These are phyloP conservation scores for Chalciporus chontae DNA, from an alignment of 768 basidiomycete species.

Conservation along the genomic window DNA sequence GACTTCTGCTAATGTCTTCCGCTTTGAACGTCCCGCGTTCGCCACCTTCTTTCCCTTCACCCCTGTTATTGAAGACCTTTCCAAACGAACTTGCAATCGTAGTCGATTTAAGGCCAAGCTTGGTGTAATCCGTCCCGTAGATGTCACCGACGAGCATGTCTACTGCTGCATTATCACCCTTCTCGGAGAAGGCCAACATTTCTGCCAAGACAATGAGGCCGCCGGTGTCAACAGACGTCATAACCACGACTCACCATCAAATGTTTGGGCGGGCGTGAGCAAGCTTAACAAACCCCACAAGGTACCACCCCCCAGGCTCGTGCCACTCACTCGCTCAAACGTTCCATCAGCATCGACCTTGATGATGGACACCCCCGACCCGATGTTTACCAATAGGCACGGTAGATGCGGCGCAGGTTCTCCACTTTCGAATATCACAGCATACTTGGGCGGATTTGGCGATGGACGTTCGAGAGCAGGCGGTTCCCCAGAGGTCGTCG, in stretches of 20 bases:
- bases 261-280: conserved; percentile 90
- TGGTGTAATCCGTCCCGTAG: conserved; percentile 95
- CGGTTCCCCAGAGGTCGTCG: conserved; percentile 7
- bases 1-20: conserved; percentile 91
- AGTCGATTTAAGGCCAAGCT: conserved; percentile 93
- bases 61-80: conserved; percentile 92
- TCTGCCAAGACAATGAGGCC: conserved; percentile 47
- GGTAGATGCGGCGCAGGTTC: conserved; percentile 86
- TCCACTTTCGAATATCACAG: conserved; percentile 81
- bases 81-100: conserved; percentile 99
- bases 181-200: conserved; percentile 92
- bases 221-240: neutral
- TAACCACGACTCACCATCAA: conserved; percentile 76
- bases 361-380: conserved; percentile 96
- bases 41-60: conserved; percentile 29
- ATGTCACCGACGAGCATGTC: conserved; percentile 99
- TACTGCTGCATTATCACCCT: conserved; percentile 88
- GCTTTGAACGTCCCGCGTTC: conserved; percentile 76
- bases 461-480: conserved; percentile 72
- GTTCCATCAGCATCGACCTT: conserved; percentile 93
- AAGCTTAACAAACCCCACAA: conserved; percentile 94
- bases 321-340: conserved; percentile 96
- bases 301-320: conserved; percentile 95
- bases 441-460: conserved; percentile 85
- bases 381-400: conserved; percentile 96